These are phyloP conservation scores for Golubevia sp. DNA, from an alignment of 1,284 basidiomycete genomes.

Conservation along the genomic window DNA sequence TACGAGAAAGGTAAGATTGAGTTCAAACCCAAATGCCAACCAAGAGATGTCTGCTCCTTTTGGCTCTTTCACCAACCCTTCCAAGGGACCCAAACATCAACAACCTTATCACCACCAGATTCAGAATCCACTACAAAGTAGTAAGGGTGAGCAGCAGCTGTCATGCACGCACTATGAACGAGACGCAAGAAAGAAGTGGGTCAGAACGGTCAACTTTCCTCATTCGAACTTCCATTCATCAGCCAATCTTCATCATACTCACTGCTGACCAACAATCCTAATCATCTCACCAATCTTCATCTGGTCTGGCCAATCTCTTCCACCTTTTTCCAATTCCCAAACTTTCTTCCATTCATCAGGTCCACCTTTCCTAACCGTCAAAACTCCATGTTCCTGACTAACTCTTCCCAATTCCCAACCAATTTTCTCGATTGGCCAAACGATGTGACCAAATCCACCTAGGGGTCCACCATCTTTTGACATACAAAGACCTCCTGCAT, in stretches of 20 bases:
- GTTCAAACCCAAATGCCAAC: too few relatives aligned
- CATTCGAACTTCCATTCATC: too few relatives aligned
- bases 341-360: neutral
- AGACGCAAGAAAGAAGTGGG: too few relatives aligned
- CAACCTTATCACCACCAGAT: conserved; percentile 65
- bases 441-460: conserved; percentile 73
- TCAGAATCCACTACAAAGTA: conserved; percentile 76
- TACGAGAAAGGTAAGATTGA: too few relatives aligned
- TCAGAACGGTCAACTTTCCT: too few relatives aligned
- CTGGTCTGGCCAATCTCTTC: neutral
- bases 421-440: conserved; percentile 56
- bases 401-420: conserved; percentile 76
- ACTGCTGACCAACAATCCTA: conserved; percentile 58
- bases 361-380: conserved; percentile 61
- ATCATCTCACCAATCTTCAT: conserved; percentile 58
- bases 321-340: neutral
- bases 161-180: conserved; percentile 68
- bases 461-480: conserved; percentile 80
- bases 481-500: conserved; percentile 80
- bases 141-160: conserved; percentile 76
- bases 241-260: neutral
- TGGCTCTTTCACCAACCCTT: conserved; percentile 89
- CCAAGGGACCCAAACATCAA: conserved; percentile 87
- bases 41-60: too few relatives aligned
- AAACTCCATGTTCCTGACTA: conserved; percentile 78